phyloP scores from a whole-genome alignment of 1,139 yeast genomes.

The Yamadazyma sp. region DNA sequence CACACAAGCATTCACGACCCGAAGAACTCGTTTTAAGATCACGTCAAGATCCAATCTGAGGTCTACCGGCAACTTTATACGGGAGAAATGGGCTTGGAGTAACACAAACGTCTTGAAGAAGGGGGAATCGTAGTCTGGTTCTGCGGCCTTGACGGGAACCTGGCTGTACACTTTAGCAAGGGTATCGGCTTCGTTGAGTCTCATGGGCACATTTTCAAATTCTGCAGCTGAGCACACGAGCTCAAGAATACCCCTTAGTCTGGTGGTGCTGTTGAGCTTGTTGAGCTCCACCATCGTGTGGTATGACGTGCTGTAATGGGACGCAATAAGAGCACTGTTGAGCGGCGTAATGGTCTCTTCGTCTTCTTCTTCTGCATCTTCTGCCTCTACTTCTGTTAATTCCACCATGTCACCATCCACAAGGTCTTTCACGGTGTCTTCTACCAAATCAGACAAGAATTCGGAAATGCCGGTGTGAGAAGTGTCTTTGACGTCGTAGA shows the following conservation, averaged over 20 bases:
- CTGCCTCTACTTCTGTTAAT: slow-evolving; percentile 42
- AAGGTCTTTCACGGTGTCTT: slow-evolving; percentile 66
- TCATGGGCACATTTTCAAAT: slow-evolving; percentile 60
- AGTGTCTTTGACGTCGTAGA: slow-evolving; percentile 70
- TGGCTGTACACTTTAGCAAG: slow-evolving; percentile 50
- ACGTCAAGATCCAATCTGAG: slow-evolving; percentile 54
- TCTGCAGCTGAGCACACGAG: slow-evolving; percentile 67
- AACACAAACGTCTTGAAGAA: slow-evolving; percentile 70
- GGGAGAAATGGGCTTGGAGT: slow-evolving; percentile 78
- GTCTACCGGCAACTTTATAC: slow-evolving; percentile 57
- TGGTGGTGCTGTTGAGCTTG: slow-evolving; percentile 54
- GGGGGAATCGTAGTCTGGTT: slow-evolving; percentile 50
- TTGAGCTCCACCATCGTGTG: slow-evolving; percentile 63
- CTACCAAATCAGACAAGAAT: slow-evolving; percentile 80
- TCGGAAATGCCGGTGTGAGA: slow-evolving; percentile 73
- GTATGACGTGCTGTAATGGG: slow-evolving; percentile 67
- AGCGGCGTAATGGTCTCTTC: slow-evolving; percentile 54
- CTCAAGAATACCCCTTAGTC: slow-evolving; percentile 64
- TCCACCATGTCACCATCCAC: slow-evolving; percentile 64
- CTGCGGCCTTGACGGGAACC: slow-evolving; percentile 56
- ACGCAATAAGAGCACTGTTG: slow-evolving; percentile 73
- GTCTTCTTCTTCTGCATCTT: slow-evolving; percentile 33
- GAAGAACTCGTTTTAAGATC: slow-evolving; percentile 50
- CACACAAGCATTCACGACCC: slow-evolving; percentile 63
- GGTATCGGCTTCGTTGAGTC: slow-evolving; percentile 55